A percentile compares a stretch with the other conserved stretches of the same genome.
These are phyloP conservation scores for Boletus huronensis DNA, from an alignment of 768 basidiomycete species.

Conservation along the genomic window DNA sequence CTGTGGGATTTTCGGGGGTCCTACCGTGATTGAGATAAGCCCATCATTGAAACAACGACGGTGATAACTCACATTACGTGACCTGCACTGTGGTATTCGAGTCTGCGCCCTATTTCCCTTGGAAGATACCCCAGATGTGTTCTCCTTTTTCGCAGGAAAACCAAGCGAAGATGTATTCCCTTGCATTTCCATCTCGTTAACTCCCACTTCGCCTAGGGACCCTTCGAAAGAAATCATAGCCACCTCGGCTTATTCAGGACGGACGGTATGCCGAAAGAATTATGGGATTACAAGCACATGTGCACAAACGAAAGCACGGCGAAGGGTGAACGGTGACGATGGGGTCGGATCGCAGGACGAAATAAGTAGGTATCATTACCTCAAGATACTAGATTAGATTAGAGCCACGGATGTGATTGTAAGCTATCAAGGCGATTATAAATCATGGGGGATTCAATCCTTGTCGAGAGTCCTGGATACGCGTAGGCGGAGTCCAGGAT, in stretches of 20 bases:
- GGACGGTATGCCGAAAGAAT: constrained; percentile 55
- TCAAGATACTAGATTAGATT: neutral
- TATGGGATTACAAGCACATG: constrained; percentile 56
- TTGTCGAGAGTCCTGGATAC: constrained; percentile 73
- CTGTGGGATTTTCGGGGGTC: too few species aligned
- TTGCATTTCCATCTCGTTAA: constrained; percentile 69
- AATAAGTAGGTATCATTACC: neutral
- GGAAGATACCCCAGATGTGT: constrained; percentile 66
- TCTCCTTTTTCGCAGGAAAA: constrained; percentile 74
- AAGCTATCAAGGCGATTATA: constrained; percentile 67
- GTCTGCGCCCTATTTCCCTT: constrained; percentile 67
- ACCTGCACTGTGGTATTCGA: constrained; percentile 15
- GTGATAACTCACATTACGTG: neutral
- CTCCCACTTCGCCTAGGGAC: constrained; percentile 44
- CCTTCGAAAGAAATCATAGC: constrained; percentile 43
- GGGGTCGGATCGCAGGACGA: constrained; percentile 73
- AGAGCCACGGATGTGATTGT: neutral
- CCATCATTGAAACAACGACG: neutral
- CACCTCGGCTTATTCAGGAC: constrained; percentile 44
- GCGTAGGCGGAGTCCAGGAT: constrained; percentile 40
- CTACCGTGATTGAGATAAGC: neutral
- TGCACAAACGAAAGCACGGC: constrained; percentile 54
- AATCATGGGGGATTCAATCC: constrained; percentile 67
- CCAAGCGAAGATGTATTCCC: constrained; percentile 83
- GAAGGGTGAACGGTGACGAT: constrained; percentile 70